Evolutionary conservation across 2,329 filamentous ascomycete genomes (phyloP).

Genomic region (Mycosphaerella sp.): DNA sequence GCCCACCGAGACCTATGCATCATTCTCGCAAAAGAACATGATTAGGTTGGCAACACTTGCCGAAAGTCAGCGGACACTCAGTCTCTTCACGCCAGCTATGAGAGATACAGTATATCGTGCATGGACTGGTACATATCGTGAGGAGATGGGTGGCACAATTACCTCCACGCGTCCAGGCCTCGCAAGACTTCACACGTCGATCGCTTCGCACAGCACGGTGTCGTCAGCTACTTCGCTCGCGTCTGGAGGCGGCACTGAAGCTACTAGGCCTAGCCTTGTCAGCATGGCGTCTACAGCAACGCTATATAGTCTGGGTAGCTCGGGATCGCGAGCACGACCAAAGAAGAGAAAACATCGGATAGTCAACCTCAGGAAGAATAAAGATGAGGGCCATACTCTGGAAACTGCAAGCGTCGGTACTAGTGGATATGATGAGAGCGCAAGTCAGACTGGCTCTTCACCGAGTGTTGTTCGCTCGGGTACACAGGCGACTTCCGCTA

Average conservation of each 20-base stretch:
- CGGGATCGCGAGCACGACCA: slow-evolving; percentile 53
- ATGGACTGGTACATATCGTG: slow-evolving; percentile 75
- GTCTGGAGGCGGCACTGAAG: slow-evolving; percentile 57
- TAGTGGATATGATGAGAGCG: slow-evolving; percentile 39
- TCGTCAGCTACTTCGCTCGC: slow-evolving; percentile 51
- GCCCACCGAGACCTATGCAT: slow-evolving; percentile 71
- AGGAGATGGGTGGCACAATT: slow-evolving; percentile 45
- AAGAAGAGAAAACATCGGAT: slow-evolving; percentile 79
- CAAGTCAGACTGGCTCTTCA: slow-evolving; percentile 27
- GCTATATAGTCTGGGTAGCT: slow-evolving; percentile 51
- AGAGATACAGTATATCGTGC: slow-evolving; percentile 85
- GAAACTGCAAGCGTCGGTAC: slow-evolving; percentile 33
- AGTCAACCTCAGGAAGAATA: slow-evolving; percentile 67
- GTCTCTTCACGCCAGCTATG: slow-evolving; percentile 86
- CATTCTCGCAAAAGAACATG: slow-evolving; percentile 94
- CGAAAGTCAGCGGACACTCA: slow-evolving; percentile 83
- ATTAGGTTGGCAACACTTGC: slow-evolving; percentile 73
- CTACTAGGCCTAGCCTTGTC: slow-evolving; percentile 62
- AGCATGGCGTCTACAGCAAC: slow-evolving; percentile 52
- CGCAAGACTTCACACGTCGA: slow-evolving; percentile 42
- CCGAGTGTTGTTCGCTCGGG: slow-evolving; percentile 48
- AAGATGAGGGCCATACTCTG: slow-evolving; percentile 42
- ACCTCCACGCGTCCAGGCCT: slow-evolving; percentile 40
- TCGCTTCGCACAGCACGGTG: slow-evolving; percentile 52
- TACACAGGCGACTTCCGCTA: slow-evolving; percentile 47